Evolutionary conservation across 768 basidiomycete genomes (phyloP), one percentile per base, ranked within the genome.

Genomic region (Collybia nuda): DNA sequence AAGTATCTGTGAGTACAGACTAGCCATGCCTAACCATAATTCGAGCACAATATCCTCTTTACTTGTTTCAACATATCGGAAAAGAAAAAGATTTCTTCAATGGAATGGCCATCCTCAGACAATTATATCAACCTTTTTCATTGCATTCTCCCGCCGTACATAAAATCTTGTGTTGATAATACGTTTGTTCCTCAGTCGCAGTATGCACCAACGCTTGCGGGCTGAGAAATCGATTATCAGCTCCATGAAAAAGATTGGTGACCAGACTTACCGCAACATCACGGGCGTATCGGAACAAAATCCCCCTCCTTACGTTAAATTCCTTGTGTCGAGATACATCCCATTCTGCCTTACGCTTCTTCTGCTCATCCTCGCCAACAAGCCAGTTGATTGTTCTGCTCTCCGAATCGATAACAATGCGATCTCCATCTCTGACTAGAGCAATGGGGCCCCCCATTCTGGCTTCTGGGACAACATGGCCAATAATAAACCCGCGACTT

Each of bases 391-490:
- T 89, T 5, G 75, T 69, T 58, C 82, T 74, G 23, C 65, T 79
- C 50, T 74, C 80, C 1, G 90, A 67, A 63, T 93, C 89, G 52
- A 94, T 87, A 50, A 85, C 59, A 54, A 94, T 85, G 42, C 66
- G 72, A 65, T 95, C 92, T 5, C 92, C 93, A 55, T 94, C 90
- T 59, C 84, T 72, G 44, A 93, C 86, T 17, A 94, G 80, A 23
- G 90, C 93, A 57, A 95, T 94, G 2, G 93, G 92, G 0, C 92
- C 92, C 47, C 91, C 91, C 22, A 88, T 70, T 26, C 79, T 80
- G 17, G 91, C 91, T 65, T 80, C 79, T 18, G 79, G 79, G 6
- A 79, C 77, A 12, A 79, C 77, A 51, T 80, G 79, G 1, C 79
- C 91, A 68, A 75, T 75, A 45, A 79, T 77, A 62, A 76, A 79